These are phyloP conservation scores for Globisporangium alternatum DNA, from an alignment of 352 stramenopile species.

Conservation along the genomic window DNA sequence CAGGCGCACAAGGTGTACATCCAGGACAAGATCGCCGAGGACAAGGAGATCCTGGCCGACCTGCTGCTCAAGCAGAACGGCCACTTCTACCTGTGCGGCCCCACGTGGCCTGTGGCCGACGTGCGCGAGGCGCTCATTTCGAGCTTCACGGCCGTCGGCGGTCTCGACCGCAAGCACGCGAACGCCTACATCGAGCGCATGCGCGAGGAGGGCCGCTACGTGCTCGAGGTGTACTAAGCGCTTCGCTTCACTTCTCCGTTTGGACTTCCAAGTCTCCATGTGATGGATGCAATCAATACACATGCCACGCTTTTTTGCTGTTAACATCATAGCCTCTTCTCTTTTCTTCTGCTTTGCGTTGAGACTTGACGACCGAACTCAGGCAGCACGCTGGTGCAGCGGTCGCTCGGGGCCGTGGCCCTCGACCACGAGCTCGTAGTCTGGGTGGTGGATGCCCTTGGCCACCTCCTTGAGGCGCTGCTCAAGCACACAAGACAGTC, in stretches of 20 bases:
- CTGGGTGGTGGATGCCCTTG: conserved; percentile 33
- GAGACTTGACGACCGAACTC: background rate
- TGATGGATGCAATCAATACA: background rate
- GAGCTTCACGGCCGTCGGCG: conserved; percentile 50
- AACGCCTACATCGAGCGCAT: conserved; percentile 77
- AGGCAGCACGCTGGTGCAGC: conserved; percentile 26
- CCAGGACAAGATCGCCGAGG: conserved; percentile 84
- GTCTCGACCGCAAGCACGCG: conserved; percentile 60
- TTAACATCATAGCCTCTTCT: too few species aligned
- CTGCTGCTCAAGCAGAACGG: conserved; percentile 71
- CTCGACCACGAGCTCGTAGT: conserved; percentile 47
- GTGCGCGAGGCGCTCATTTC: conserved; percentile 65
- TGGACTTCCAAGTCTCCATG: background rate
- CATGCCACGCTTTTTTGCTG: too few species aligned
- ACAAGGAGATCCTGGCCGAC: conserved; percentile 72
- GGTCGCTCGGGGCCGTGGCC: conserved; percentile 44
- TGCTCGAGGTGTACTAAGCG: conserved; percentile 83
- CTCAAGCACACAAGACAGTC: background rate
- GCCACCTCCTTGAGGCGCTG: conserved; percentile 39
- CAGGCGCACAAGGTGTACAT: conserved; percentile 90
- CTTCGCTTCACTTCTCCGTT: background rate
- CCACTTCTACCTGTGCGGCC: conserved; percentile 86
- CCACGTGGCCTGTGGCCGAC: conserved; percentile 77
- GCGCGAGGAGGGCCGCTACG: conserved; percentile 76
- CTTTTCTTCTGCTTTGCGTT: too few species aligned